Base-by-base conservation (phyloP, 78 protist species). In the Dictyostelium intermedium region DNA sequence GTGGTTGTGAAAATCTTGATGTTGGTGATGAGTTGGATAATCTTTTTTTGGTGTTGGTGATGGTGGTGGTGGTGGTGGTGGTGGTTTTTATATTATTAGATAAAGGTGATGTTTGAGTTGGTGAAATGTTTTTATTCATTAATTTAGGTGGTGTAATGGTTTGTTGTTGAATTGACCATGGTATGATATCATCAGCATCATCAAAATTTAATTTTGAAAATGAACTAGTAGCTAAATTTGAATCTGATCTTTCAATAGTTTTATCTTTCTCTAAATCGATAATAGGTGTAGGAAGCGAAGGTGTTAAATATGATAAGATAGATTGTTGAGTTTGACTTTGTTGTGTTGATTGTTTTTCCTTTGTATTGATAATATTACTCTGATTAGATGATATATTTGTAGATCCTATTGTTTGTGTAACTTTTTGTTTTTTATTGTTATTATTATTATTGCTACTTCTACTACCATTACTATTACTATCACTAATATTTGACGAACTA, bases 121-220 rank as follows among this genome's bases (percentile, higher is more conserved):
- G 10, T 50, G 61, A 50, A 50, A 50, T 5, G 61, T 50, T 50
- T 50, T 50, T 50, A 20, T 20, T 1, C 1, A 56, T 56, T 56
- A 56, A 20, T 20, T 56, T 56, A 20, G 32, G 35, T 63, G 73
- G 20, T 63, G 73, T n/a, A 8, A 1, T 13, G 16, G 16, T 13
- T 60, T 60, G 30, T 60, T 60, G 73, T 10, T 50, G 73, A 25
- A 10, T 27, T 11, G 5, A 43, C 32, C 39, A 34, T 1, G 20
- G 2, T 6, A 11, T 14, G 56, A 20, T 14, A 25, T 8, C n/a
- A n/a, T n/a, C n/a, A n/a, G n/a, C n/a, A 30, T 18, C 27, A 80
- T 80, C 41, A 13, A 80, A 50, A 80, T 50, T 80, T 13, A 47
- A n/a, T 80, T 27, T 18, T 27, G 81, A 74, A 74, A 80, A 35